phyloP scores from a whole-genome alignment of 2,329 filamentous ascomycete genomes.

The Apiospora rasikravindrae region DNA sequence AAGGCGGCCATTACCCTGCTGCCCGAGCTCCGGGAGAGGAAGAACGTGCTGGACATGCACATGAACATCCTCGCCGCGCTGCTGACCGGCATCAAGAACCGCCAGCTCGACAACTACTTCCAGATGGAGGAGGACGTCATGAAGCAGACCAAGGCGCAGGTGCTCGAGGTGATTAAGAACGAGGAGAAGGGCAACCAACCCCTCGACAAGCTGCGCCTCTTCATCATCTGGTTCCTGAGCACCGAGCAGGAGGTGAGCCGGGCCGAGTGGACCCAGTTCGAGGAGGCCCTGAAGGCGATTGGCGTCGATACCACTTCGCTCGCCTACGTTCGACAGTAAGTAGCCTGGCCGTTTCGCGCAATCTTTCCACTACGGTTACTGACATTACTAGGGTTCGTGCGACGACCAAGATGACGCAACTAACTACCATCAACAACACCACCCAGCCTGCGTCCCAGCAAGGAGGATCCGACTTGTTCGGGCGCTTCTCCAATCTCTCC shows the following conservation, averaged over 20 bases:
- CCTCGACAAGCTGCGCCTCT: slow-evolving; percentile 87
- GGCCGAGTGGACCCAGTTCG: slow-evolving; percentile 83
- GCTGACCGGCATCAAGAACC: slow-evolving; percentile 83
- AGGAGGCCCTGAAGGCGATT: slow-evolving; percentile 77
- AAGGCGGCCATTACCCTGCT: slow-evolving; percentile 94
- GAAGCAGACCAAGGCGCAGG: slow-evolving; percentile 88
- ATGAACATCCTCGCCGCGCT: slow-evolving; percentile 94
- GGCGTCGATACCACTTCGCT: slow-evolving; percentile 80
- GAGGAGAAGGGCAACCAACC: slow-evolving; percentile 81
- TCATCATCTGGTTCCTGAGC: slow-evolving; percentile 96
- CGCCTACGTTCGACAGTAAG: slow-evolving; percentile 84
- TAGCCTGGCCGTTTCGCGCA: slow-evolving; percentile 24
- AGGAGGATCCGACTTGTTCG: slow-evolving; percentile 78
- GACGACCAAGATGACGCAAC: slow-evolving; percentile 97
- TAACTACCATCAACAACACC: slow-evolving; percentile 85
- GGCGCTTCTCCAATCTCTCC: slow-evolving; percentile 89
- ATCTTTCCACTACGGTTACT: not conserved
- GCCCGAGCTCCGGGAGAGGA: slow-evolving; percentile 90
- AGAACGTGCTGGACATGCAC: slow-evolving; percentile 94
- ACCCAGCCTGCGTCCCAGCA: slow-evolving; percentile 65
- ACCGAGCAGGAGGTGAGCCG: slow-evolving; percentile 87
- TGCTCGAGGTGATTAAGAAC: slow-evolving; percentile 85
- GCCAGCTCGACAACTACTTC: slow-evolving; percentile 95
- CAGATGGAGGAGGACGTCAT: slow-evolving; percentile 91
- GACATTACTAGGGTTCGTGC: slow-evolving; percentile 71